These are phyloP conservation scores for Suillus decipiens DNA, from an alignment of 768 basidiomycete genomes.

Conservation along the genomic window DNA sequence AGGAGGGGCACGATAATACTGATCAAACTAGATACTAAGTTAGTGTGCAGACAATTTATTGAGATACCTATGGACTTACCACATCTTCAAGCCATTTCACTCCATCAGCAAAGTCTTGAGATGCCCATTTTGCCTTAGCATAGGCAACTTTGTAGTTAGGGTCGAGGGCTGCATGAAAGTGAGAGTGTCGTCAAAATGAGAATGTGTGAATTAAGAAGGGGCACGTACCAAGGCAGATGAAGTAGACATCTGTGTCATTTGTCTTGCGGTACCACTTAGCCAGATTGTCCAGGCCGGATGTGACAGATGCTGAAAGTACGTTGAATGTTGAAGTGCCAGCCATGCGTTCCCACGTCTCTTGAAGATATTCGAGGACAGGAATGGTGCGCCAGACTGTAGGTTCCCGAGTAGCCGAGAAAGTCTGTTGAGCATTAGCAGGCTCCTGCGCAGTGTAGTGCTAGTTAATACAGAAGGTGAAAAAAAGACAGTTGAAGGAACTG, in stretches of 20 bases:
- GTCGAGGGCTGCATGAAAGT: constrained; percentile 5
- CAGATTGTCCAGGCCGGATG: constrained; percentile 15
- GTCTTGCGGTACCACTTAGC: constrained; percentile 12
- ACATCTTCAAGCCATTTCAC: not conserved
- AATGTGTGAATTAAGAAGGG: constrained; percentile 1
- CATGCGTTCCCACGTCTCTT: constrained; percentile 20
- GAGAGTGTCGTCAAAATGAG: constrained; percentile 1
- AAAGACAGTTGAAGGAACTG: constrained; percentile 12
- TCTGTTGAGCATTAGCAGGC: constrained; percentile 19
- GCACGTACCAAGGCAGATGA: not conserved
- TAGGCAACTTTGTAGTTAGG: constrained; percentile 10
- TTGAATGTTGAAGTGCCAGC: constrained; percentile 13
- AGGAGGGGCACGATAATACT: constrained; percentile 1
- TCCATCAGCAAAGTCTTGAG: not conserved
- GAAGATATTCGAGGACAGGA: constrained; percentile 20
- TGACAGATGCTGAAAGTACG: constrained; percentile 11
- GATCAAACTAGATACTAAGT: constrained; percentile 3
- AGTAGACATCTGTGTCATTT: constrained; percentile 13
- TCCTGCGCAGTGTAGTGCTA: constrained; percentile 13
- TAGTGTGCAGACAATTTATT: constrained; percentile 1
- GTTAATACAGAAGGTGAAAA: constrained; percentile 12
- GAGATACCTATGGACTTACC: not conserved
- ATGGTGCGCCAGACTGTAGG: constrained; percentile 23
- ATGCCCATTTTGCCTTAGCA: not conserved
- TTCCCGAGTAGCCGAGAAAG: constrained; percentile 13